These are phyloP conservation scores for Albatrellus sp. DNA, from an alignment of 1,284 basidiomycete species.

Conservation along the genomic window DNA sequence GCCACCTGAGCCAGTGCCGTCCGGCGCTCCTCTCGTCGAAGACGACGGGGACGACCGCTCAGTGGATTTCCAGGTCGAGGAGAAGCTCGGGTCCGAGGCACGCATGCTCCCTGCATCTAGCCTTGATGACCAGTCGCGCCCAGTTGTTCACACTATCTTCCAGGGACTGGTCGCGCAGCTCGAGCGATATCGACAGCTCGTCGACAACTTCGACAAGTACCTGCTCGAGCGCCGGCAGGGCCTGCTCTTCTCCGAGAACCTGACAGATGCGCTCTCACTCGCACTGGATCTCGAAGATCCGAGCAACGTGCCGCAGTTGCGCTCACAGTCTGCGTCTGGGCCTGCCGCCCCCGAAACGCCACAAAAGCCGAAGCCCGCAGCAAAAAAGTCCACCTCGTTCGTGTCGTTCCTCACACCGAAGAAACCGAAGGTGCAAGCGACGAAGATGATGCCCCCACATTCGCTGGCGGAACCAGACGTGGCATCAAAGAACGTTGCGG, in stretches of 20 bases:
- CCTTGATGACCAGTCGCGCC: slow-evolving; percentile 59
- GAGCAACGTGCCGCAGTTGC: slow-evolving; percentile 9
- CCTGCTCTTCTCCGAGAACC: slow-evolving; percentile 83
- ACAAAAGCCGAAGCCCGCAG: slow-evolving; percentile 40
- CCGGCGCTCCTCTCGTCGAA: slow-evolving; percentile 13
- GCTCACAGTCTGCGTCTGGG: slow-evolving; percentile 7
- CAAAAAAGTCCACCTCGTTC: slow-evolving; percentile 40
- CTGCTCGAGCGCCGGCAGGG: slow-evolving; percentile 82
- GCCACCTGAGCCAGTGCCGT: slow-evolving; percentile 12
- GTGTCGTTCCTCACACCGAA: slow-evolving; percentile 73
- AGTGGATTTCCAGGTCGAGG: slow-evolving; percentile 60
- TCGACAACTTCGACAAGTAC: slow-evolving; percentile 76
- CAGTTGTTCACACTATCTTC: slow-evolving; percentile 70
- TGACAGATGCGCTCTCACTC: slow-evolving; percentile 79
- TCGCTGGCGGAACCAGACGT: slow-evolving; percentile 28
- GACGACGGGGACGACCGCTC: slow-evolving; percentile 65
- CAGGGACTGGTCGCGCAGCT: slow-evolving; percentile 70
- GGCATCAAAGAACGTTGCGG: slow-evolving; percentile 37
- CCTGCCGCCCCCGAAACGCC: slow-evolving; percentile 15
- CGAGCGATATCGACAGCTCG: slow-evolving; percentile 61
- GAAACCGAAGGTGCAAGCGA: slow-evolving; percentile 34
- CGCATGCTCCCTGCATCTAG: slow-evolving; percentile 50
- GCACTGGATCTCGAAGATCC: slow-evolving; percentile 42
- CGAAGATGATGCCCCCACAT: slow-evolving; percentile 19
- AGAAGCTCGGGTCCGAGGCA: slow-evolving; percentile 46